Base-by-base conservation (phyloP, 1,284 basidiomycete genomes). In the Puccinia novopanici region DNA sequence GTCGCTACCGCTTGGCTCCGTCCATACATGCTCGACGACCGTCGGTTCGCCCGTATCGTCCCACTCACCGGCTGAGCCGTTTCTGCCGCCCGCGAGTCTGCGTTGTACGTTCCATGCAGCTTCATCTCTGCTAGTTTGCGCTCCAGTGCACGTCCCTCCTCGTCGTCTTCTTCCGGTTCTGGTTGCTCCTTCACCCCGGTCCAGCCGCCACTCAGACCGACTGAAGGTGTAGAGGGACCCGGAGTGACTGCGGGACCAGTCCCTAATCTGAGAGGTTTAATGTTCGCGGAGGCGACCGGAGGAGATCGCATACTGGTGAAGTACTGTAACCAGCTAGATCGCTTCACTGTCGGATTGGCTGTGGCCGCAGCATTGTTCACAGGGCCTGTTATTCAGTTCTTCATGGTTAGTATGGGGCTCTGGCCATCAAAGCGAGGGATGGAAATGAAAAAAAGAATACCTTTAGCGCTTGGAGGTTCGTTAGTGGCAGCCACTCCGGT, bases 91-190 rank as follows among this genome's bases (percentile, higher is more conserved):
- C 19, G 37, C n/a, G n/a, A 37, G 48, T 40, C 67, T 24, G 19
- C 30, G 15, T 50, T 24, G 17, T 30, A 50, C 0, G 48, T 71
- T 12, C 94, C 94, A 92, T 95, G 93, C 45, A 95, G 87, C 86
- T 94, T 94, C 91, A 95, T 92, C 15, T 92, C 92, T 15, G 93
- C 93, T 83, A 92, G 89, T 81, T 95, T 87, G 19, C 93, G 89
- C 85, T 94, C 93, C 80, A 94, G 88, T 86, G 95, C 94, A 81
- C 89, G 89, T 68, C 90, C 88, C 84, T 96, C 94, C 81, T 95
- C 92, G 73, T 95, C 94, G 84, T 94, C 94, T 86, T 96, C 94
- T 57, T 89, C 87, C 89, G 17, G 48, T 70, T 65, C 65, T 0
- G 40, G 37, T 17, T 45, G 37, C 10, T 63, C 71, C 94, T 83